These are phyloP conservation scores for Pinus tabuliformis DNA, from an alignment of 75 land plant species.

Conservation along the genomic window DNA sequence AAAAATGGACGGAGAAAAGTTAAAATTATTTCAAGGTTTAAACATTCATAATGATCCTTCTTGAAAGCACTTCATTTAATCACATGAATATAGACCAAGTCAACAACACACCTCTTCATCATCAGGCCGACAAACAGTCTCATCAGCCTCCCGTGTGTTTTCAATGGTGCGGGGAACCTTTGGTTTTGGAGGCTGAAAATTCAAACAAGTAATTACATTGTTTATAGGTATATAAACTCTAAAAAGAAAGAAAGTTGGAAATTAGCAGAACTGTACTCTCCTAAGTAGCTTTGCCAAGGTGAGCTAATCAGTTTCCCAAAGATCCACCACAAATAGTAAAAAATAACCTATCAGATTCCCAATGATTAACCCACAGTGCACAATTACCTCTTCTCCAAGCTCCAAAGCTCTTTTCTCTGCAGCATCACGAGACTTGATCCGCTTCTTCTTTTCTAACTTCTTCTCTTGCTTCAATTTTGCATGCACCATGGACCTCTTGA, in stretches of 20 bases:
- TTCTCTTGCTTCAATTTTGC: conserved; percentile 83
- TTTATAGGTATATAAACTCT: not conserved
- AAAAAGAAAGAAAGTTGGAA: not conserved
- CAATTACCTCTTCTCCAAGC: conserved; percentile 76
- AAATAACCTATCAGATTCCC: not conserved
- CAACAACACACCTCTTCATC: conserved; percentile 75
- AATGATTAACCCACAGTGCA: not conserved
- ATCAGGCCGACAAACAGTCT: conserved; percentile 84
- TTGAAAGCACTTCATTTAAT: not conserved
- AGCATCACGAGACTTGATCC: conserved; percentile 60
- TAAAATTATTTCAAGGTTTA: not conserved
- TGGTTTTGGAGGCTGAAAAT: conserved; percentile 59
- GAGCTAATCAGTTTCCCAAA: not conserved
- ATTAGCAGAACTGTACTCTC: not conserved
- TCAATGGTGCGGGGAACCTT: conserved; percentile 84
- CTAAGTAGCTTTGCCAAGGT: not conserved
- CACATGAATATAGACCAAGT: conserved; percentile 1
- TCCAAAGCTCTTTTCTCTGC: conserved; percentile 76
- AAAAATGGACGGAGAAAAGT: not conserved
- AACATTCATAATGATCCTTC: not conserved
- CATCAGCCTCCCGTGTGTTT: conserved; percentile 87
- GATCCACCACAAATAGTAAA: not conserved
- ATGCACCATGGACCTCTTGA: conserved; percentile 59
- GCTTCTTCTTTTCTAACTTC: conserved; percentile 72
- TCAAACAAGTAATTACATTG: not conserved